Conservation (phyloP, 1,284 basidiomycete genomes). For the Trichosporon sp. region DNA sequence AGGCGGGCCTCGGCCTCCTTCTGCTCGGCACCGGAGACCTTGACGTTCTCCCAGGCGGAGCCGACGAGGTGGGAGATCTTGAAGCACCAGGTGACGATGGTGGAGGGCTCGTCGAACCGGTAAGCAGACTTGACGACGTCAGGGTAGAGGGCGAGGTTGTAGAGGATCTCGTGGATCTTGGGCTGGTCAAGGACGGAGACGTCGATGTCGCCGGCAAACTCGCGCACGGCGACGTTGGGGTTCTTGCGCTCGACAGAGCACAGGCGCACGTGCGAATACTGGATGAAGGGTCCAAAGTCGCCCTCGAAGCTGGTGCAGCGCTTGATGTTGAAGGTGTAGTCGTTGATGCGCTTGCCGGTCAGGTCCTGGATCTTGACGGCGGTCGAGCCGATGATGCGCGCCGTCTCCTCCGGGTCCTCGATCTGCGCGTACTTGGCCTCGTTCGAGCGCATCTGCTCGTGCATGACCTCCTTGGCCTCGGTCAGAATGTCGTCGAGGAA, state of each 20-base stretch:
- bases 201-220: slow-evolving; percentile 63
- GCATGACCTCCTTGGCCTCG: slow-evolving; percentile 87
- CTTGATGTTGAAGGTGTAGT: slow-evolving; percentile 93
- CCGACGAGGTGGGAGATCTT: slow-evolving; percentile 49
- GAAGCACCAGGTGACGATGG: slow-evolving; percentile 62
- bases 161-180: slow-evolving; percentile 80
- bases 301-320: slow-evolving; percentile 96
- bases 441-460: slow-evolving; percentile 93
- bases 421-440: slow-evolving; percentile 87
- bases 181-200: slow-evolving; percentile 63
- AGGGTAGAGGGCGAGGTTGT: slow-evolving; percentile 83
- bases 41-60: slow-evolving; percentile 51
- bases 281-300: slow-evolving; percentile 88
- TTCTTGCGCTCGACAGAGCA: slow-evolving; percentile 92
- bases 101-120: slow-evolving; percentile 82
- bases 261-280: slow-evolving; percentile 94
- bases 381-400: slow-evolving; percentile 84
- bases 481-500: slow-evolving; percentile 94
- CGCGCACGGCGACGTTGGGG: slow-evolving; percentile 71
- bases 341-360: slow-evolving; percentile 91
- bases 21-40: slow-evolving; percentile 69
- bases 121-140: slow-evolving; percentile 81
- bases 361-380: slow-evolving; percentile 99
- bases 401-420: slow-evolving; percentile 78
- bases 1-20: slow-evolving; percentile 78